These are phyloP conservation scores for Xylaria sp. DNA, from an alignment of 2,329 filamentous ascomycete species.

Conservation along the genomic window DNA sequence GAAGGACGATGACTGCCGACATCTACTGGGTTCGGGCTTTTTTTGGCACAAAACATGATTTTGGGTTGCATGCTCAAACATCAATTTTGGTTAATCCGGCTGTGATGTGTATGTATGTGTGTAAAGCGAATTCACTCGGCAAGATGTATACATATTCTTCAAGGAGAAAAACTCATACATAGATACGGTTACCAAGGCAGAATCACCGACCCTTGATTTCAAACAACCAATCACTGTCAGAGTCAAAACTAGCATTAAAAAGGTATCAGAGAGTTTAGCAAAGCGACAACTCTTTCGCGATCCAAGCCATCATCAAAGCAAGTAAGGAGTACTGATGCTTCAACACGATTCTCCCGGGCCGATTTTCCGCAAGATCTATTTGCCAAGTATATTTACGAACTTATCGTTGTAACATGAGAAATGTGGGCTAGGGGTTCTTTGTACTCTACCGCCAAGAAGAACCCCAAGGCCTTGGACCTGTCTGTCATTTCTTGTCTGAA, in stretches of 20 bases:
- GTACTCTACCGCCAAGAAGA: constrained; percentile 15
- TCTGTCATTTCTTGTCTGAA: constrained; percentile 13
- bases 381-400: background rate
- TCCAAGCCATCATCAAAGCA: background rate
- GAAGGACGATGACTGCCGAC: constrained; percentile 3
- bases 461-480: constrained; percentile 1
- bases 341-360: constrained; percentile 2
- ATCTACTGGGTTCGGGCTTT: background rate
- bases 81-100: constrained; percentile 1
- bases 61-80: background rate
- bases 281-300: background rate
- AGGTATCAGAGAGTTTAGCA: background rate
- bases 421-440: constrained; percentile 21
- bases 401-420: constrained; percentile 2
- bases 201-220: background rate
- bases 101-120: background rate
- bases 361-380: constrained; percentile 6
- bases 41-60: constrained; percentile 2
- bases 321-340: background rate
- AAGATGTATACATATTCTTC: background rate
- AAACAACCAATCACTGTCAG: background rate
- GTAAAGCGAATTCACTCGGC: background rate
- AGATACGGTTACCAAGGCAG: background rate
- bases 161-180: background rate
- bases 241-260: background rate